These are phyloP conservation scores for Neofusicoccum ribis DNA, from an alignment of 2,329 filamentous ascomycete genomes.

Conservation along the genomic window DNA sequence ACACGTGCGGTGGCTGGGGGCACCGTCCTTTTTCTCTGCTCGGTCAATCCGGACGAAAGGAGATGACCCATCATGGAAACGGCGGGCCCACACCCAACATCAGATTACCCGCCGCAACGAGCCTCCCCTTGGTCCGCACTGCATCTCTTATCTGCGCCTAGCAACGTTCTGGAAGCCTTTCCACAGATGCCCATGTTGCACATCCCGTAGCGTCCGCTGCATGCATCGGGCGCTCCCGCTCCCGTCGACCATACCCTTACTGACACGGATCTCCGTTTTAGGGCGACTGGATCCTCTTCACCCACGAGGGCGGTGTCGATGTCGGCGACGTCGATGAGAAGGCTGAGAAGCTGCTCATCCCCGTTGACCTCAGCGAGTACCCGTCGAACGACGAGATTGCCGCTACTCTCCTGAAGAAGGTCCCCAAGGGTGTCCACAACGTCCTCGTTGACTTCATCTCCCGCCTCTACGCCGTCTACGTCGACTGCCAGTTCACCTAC, in stretches of 20 bases:
- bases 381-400: slow-evolving; percentile 96
- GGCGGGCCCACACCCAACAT: slow-evolving; percentile 19
- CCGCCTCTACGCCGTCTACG: slow-evolving; percentile 96
- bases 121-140: slow-evolving; percentile 20
- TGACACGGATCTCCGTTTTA: slow-evolving; percentile 43
- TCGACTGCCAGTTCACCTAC: slow-evolving; percentile 99
- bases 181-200: slow-evolving; percentile 9
- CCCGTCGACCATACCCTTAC: background rate
- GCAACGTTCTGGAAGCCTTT: background rate
- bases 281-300: slow-evolving; percentile 99
- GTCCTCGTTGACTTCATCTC: slow-evolving; percentile 99
- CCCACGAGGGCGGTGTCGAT: slow-evolving; percentile 98
- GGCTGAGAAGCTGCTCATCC: slow-evolving; percentile 97
- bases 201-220: slow-evolving; percentile 17
- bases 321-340: slow-evolving; percentile 99
- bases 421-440: slow-evolving; percentile 93
- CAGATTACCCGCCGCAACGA: slow-evolving; percentile 13
- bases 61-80: slow-evolving; percentile 26
- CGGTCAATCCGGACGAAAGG: slow-evolving; percentile 40
- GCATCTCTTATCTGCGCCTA: slow-evolving; percentile 20
- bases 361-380: slow-evolving; percentile 91
- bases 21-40: slow-evolving; percentile 34
- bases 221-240: slow-evolving; percentile 13
- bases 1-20: slow-evolving; percentile 11
- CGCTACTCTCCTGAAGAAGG: slow-evolving; percentile 79